Evolutionary conservation across 805 yeast species (phyloP).

Genomic region (Cyberlindnera veronae): DNA sequence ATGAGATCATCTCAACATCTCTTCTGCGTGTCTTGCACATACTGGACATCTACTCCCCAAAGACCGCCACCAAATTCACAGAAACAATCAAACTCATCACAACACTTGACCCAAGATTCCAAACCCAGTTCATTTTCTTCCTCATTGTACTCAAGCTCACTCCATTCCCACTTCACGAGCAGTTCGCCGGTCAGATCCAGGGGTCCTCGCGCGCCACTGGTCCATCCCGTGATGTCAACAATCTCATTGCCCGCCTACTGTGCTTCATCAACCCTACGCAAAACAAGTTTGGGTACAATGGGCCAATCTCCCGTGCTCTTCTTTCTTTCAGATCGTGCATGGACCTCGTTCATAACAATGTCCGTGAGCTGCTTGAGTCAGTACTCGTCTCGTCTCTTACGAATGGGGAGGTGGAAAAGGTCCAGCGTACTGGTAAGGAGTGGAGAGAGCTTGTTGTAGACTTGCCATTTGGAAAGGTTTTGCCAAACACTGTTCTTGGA

Average conservation of each 20-base stretch:
- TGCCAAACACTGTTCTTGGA: conserved; percentile 64
- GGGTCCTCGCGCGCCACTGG: conserved; percentile 36
- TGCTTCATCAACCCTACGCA: conserved; percentile 46
- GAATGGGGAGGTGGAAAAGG: conserved; percentile 58
- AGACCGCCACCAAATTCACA: conserved; percentile 45
- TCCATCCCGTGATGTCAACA: conserved; percentile 32
- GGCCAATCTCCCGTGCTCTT: conserved; percentile 67
- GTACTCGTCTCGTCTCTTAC: conserved; percentile 47
- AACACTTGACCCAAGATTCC: conserved; percentile 29
- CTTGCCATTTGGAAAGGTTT: conserved; percentile 56
- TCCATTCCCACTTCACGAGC: conserved; percentile 35
- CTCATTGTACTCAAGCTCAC: conserved; percentile 44
- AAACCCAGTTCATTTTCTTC: conserved; percentile 44
- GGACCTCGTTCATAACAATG: conserved; percentile 45
- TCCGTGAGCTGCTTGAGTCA: conserved; percentile 54
- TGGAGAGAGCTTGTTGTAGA: conserved; percentile 59
- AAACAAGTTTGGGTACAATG: conserved; percentile 53
- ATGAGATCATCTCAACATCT: conserved; percentile 57
- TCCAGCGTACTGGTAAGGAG: conserved; percentile 39
- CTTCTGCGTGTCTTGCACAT: conserved; percentile 51
- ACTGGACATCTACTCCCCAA: conserved; percentile 41
- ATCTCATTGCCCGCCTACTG: conserved; percentile 46
- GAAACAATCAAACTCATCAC: conserved; percentile 36
- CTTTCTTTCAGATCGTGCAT: conserved; percentile 65
- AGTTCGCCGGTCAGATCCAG: conserved; percentile 34